phyloP scores from a whole-genome alignment of 768 basidiomycete species.

The Panus rudis region DNA sequence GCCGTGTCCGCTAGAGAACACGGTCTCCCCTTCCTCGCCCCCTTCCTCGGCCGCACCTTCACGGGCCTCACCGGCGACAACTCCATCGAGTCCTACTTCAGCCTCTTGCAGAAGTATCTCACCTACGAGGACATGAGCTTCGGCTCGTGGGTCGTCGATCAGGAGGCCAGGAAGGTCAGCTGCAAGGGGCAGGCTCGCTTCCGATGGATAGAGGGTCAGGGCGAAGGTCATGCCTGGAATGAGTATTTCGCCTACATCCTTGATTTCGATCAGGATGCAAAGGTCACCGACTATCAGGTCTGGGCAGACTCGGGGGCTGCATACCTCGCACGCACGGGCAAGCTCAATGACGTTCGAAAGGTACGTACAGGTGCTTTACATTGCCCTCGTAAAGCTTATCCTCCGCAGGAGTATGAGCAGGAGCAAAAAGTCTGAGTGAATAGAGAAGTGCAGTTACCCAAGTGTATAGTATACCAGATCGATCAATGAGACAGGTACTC shows the following conservation, averaged over 20 bases:
- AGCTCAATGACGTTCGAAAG: conserved; percentile 25
- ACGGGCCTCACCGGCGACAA: conserved; percentile 29
- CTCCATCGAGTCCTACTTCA: conserved; percentile 41
- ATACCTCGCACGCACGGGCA: conserved; percentile 50
- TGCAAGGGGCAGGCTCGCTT: conserved; percentile 49
- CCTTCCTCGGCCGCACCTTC: conserved; percentile 53
- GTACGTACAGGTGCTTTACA: conserved; percentile 3
- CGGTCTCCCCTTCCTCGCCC: conserved; percentile 45
- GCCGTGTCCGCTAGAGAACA: conserved; percentile 44
- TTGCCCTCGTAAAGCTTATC: no score
- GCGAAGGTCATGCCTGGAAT: conserved; percentile 48
- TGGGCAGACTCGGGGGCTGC: conserved; percentile 66
- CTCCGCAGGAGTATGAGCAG: conserved; percentile 5
- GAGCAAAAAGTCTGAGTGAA: no score
- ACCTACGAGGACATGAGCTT: conserved; percentile 48
- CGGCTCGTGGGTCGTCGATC: conserved; percentile 48
- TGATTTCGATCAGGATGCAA: conserved; percentile 51
- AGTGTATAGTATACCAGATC: no score
- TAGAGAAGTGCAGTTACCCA: no score
- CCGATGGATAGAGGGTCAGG: conserved; percentile 37
- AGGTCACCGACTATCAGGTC: conserved; percentile 53
- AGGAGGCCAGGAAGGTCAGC: conserved; percentile 41
- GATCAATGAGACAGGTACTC: no score
- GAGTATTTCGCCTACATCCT: conserved; percentile 56
- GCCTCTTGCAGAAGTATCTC: conserved; percentile 36